A percentile compares a stretch with the other conserved stretches of the same genome.
Evolutionary conservation across 495 filamentous ascomycete genomes (phyloP).

Genomic region (Cercophora newfieldiana): DNA sequence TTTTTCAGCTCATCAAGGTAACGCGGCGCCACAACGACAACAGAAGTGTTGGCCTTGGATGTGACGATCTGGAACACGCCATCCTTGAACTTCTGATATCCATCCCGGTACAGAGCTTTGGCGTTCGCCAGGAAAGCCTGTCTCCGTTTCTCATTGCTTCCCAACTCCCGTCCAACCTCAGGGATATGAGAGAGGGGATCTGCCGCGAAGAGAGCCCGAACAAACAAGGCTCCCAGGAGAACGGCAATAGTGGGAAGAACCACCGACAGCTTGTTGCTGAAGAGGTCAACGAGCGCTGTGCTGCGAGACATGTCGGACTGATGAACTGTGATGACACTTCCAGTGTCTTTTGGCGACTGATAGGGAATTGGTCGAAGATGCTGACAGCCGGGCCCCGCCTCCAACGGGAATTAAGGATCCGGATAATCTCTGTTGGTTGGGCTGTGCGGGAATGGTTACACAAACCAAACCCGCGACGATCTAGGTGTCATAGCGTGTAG

Average conservation of each 20-base stretch:
- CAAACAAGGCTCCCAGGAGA: slow-evolving; percentile 23
- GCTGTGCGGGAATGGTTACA: too few relatives aligned
- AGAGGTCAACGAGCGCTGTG: too few relatives aligned
- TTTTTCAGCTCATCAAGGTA: slow-evolving; percentile 37
- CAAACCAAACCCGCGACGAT: too few relatives aligned
- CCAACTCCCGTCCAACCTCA: slow-evolving; percentile 30
- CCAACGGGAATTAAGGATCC: too few relatives aligned
- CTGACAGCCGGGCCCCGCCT: too few relatives aligned
- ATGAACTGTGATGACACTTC: too few relatives aligned
- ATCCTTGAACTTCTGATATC: slow-evolving; percentile 40
- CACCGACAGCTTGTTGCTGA: slow-evolving; percentile 30
- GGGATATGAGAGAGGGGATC: slow-evolving; percentile 26
- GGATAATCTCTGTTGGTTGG: too few relatives aligned
- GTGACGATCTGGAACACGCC: slow-evolving; percentile 35
- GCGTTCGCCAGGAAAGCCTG: slow-evolving; percentile 31
- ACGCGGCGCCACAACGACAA: slow-evolving; percentile 36
- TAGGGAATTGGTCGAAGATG: too few relatives aligned
- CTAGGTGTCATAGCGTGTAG: too few relatives aligned
- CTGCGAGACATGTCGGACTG: too few relatives aligned
- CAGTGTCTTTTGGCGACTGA: too few relatives aligned
- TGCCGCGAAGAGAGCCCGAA: slow-evolving; percentile 22
- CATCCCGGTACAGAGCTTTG: slow-evolving; percentile 31
- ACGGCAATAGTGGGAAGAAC: slow-evolving; percentile 28
- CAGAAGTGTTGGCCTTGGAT: background rate
- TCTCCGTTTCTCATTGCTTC: slow-evolving; percentile 33